phyloP scores from a whole-genome alignment of 192 early-diverging fungal genomes.

The Phlyctochytrium bullatum region DNA sequence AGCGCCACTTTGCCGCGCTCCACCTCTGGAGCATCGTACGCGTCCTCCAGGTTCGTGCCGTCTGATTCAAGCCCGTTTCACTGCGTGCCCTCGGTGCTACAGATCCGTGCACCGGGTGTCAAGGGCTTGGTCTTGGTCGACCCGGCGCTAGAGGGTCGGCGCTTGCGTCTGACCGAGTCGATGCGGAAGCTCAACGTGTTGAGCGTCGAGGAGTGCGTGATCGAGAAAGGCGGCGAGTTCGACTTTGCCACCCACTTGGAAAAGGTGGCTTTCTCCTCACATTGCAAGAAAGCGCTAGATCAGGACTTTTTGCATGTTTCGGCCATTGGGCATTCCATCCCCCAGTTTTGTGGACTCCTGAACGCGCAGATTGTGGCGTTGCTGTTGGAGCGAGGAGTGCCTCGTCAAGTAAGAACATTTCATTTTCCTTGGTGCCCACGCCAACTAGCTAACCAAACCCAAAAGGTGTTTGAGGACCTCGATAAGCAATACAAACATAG shows the following conservation, averaged over 20 bases:
- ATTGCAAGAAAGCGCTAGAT: background rate
- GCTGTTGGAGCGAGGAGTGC: slow-evolving; percentile 27
- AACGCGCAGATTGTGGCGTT: slow-evolving; percentile 24
- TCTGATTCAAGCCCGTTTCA: too few species aligned
- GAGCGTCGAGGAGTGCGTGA: background rate
- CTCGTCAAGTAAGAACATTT: slow-evolving; percentile 11
- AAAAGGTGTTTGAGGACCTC: too few species aligned
- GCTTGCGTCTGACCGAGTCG: slow-evolving; percentile 15
- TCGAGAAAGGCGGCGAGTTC: background rate
- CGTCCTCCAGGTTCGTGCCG: too few species aligned
- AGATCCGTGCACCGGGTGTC: slow-evolving; percentile 26
- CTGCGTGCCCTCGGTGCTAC: slow-evolving; percentile 17
- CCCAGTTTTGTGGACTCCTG: background rate
- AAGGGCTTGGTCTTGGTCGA: slow-evolving; percentile 30
- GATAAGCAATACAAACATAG: slow-evolving; percentile 23
- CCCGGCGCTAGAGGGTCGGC: slow-evolving; percentile 2
- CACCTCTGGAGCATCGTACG: too few species aligned
- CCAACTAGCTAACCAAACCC: slow-evolving; percentile 1
- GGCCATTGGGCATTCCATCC: slow-evolving; percentile 17
- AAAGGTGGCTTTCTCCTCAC: background rate
- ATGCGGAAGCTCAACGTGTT: slow-evolving; percentile 29
- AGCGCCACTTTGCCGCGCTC: background rate
- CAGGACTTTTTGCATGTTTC: slow-evolving; percentile 6
- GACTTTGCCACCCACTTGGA: background rate
- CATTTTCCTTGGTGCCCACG: slow-evolving; percentile 8